A percentile compares a stretch with the other conserved stretches of the same genome.
Evolutionary conservation across 1,284 basidiomycete species (phyloP).

Genomic region (Coniferiporia weirii): DNA sequence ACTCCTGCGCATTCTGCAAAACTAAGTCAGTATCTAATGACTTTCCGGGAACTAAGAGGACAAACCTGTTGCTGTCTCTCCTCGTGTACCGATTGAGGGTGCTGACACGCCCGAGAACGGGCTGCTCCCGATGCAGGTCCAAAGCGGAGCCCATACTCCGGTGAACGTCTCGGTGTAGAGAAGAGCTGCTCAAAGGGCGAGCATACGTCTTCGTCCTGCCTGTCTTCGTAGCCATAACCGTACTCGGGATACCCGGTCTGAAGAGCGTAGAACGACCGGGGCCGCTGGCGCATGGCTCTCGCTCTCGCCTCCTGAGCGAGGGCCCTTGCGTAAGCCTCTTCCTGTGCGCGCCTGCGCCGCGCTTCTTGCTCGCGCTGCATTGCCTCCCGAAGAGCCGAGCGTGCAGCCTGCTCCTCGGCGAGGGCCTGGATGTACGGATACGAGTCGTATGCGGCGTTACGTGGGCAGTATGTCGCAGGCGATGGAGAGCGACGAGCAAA

Average conservation of each 20-base stretch:
- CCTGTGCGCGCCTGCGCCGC: slow-evolving; percentile 5
- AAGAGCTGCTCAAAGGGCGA: not conserved
- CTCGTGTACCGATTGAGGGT: not conserved
- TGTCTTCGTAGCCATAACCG: not conserved
- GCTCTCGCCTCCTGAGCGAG: slow-evolving; percentile 4
- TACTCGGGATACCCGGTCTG: not conserved
- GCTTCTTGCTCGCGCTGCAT: slow-evolving; percentile 14
- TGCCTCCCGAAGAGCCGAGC: slow-evolving; percentile 4
- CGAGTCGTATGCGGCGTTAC: slow-evolving; percentile 4
- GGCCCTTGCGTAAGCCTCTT: slow-evolving; percentile 1
- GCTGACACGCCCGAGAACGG: not conserved
- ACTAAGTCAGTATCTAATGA: not conserved
- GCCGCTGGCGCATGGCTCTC: slow-evolving; percentile 1
- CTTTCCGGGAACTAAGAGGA: not conserved
- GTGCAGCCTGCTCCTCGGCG: slow-evolving; percentile 17
- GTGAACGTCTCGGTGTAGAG: not conserved
- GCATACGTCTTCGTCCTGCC: not conserved
- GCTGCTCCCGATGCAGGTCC: not conserved
- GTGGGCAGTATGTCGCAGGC: slow-evolving; percentile 9
- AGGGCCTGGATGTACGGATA: slow-evolving; percentile 13
- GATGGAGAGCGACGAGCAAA: slow-evolving; percentile 12
- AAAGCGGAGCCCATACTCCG: not conserved
- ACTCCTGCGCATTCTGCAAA: not conserved
- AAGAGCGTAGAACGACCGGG: slow-evolving; percentile 8
- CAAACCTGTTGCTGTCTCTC: not conserved